phyloP scores from a whole-genome alignment of 495 filamentous ascomycete species.

The Cudoniella acicularis region DNA sequence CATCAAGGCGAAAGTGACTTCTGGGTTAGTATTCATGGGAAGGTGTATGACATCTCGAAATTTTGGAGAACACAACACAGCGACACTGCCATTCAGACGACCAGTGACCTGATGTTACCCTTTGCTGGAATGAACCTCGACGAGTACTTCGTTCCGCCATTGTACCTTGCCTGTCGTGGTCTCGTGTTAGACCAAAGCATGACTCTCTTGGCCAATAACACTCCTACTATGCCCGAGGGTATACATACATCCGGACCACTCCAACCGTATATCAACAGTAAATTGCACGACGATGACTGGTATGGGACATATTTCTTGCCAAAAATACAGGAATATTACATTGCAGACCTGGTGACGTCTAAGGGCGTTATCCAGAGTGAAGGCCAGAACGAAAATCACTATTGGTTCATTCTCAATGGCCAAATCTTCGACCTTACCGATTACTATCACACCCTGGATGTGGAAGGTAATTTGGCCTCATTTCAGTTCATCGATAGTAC shows the following conservation, averaged over 20 bases:
- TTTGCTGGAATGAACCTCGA: conserved; percentile 77
- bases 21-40: conserved; percentile 83
- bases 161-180: conserved; percentile 66
- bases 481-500: conserved; percentile 67
- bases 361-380: conserved; percentile 48
- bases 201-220: conserved; percentile 38
- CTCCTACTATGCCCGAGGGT: conserved; percentile 33
- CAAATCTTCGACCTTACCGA: conserved; percentile 86
- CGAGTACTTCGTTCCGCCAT: conserved; percentile 78
- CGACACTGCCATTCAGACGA: conserved; percentile 59
- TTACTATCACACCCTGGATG: conserved; percentile 73
- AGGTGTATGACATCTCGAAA: conserved; percentile 86
- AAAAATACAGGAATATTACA: conserved; percentile 77
- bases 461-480: conserved; percentile 25
- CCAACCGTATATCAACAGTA: conserved; percentile 48
- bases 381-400: conserved; percentile 63
- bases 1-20: conserved; percentile 74
- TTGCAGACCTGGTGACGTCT: conserved; percentile 76
- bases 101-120: conserved; percentile 60
- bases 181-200: conserved; percentile 55
- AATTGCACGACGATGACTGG: conserved; percentile 65
- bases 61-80: conserved; percentile 86
- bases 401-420: conserved; percentile 74
- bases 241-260: conserved; percentile 65
- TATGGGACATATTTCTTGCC: conserved; percentile 71